These are phyloP conservation scores for Pyrenochaeta sp. DNA, from an alignment of 2,329 filamentous ascomycete genomes.

Conservation along the genomic window DNA sequence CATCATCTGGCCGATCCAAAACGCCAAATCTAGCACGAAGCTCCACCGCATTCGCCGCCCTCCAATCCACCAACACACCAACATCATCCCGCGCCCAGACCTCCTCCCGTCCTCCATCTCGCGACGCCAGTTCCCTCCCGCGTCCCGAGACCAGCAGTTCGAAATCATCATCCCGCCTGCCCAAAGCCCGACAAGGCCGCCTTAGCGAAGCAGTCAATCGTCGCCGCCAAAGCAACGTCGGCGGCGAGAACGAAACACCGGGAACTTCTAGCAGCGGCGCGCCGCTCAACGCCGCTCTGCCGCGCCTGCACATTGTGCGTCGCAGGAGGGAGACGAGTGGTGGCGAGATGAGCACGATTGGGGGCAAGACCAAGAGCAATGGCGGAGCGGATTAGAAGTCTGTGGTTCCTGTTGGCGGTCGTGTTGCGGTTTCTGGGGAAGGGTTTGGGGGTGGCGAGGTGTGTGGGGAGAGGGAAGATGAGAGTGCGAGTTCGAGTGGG, in stretches of 20 bases:
- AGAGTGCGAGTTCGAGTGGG: background rate
- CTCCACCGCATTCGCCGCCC: constrained; percentile 35
- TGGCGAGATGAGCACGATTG: constrained; percentile 46
- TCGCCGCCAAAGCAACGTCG: constrained; percentile 32
- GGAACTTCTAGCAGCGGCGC: constrained; percentile 1
- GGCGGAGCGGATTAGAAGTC: constrained; percentile 21
- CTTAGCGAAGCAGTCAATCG: constrained; percentile 38
- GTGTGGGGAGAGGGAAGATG: background rate
- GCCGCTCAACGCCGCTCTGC: constrained; percentile 28
- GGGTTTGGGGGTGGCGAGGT: background rate
- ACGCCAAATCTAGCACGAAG: constrained; percentile 30
- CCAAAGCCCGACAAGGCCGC: constrained; percentile 42
- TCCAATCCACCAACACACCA: constrained; percentile 23
- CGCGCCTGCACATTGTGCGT: constrained; percentile 42
- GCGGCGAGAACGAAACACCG: constrained; percentile 33
- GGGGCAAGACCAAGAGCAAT: constrained; percentile 4
- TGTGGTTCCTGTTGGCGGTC: background rate
- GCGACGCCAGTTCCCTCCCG: constrained; percentile 36
- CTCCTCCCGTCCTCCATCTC: constrained; percentile 34
- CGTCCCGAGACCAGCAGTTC: constrained; percentile 34
- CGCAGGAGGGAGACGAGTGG: constrained; percentile 45
- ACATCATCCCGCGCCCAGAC: constrained; percentile 21
- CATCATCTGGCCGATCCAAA: constrained; percentile 28
- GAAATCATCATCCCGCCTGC: constrained; percentile 29
- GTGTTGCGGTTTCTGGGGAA: background rate